Conservation (phyloP, 805 yeast genomes). For the Myxozyma geophila region DNA sequence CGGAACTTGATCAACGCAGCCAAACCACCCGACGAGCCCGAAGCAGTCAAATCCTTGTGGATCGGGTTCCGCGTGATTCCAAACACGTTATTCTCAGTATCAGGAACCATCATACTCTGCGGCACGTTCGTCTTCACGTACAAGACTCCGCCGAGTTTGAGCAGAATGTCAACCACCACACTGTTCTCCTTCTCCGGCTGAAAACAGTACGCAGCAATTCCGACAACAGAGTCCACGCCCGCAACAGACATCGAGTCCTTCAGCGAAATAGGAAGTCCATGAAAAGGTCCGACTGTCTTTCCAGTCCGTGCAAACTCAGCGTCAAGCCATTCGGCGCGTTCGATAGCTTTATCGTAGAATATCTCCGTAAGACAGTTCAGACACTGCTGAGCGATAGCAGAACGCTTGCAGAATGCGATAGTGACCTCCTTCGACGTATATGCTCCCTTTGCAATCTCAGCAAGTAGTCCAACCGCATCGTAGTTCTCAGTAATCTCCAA, state of each 20-base stretch:
- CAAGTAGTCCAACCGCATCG: slow-evolving; percentile 37
- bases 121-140: slow-evolving; percentile 64
- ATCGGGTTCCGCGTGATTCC: slow-evolving; percentile 58
- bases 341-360: slow-evolving; percentile 64
- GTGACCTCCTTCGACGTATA: slow-evolving; percentile 54
- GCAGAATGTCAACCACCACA: slow-evolving; percentile 52
- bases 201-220: slow-evolving; percentile 36
- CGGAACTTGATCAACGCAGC: slow-evolving; percentile 54
- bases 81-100: slow-evolving; percentile 58
- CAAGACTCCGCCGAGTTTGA: slow-evolving; percentile 60
- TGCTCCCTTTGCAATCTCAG: slow-evolving; percentile 41
- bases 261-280: slow-evolving; percentile 69
- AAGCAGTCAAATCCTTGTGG: slow-evolving; percentile 53
- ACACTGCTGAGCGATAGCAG: slow-evolving; percentile 63
- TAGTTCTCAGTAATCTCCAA: slow-evolving; percentile 40
- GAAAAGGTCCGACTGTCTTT: slow-evolving; percentile 55
- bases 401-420: slow-evolving; percentile 59
- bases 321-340: slow-evolving; percentile 61
- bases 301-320: slow-evolving; percentile 53
- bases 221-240: slow-evolving; percentile 56
- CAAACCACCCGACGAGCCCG: slow-evolving; percentile 63
- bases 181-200: slow-evolving; percentile 48
- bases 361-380: slow-evolving; percentile 46
- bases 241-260: slow-evolving; percentile 65
- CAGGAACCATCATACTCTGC: slow-evolving; percentile 61